These are phyloP conservation scores for Fusarium humuli DNA, from an alignment of 2,329 filamentous ascomycete species.

Conservation along the genomic window DNA sequence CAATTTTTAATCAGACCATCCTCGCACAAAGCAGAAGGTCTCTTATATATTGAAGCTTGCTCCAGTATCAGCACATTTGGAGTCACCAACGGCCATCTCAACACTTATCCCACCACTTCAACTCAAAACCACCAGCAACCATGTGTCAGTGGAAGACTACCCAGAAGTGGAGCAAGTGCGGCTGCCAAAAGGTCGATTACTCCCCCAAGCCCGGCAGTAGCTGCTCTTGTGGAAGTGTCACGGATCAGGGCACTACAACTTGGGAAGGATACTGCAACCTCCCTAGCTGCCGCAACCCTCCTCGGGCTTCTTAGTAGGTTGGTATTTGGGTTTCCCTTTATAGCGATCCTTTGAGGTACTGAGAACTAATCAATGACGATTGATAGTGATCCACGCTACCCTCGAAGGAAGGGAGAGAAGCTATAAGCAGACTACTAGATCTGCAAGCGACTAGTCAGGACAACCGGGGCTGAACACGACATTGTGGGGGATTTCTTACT, in stretches of 20 bases:
- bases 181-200: constrained; percentile 45
- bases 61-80: constrained; percentile 1
- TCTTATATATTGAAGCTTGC: constrained; percentile 31
- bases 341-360: neutral
- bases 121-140: constrained; percentile 21
- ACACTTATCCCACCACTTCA: neutral
- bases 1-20: constrained; percentile 18
- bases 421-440: constrained; percentile 34
- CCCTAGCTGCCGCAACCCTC: constrained; percentile 49
- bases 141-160: constrained; percentile 53
- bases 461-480: neutral
- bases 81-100: neutral
- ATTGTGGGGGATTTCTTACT: constrained; percentile 13
- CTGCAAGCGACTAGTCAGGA: neutral
- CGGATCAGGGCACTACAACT: constrained; percentile 45
- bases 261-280: constrained; percentile 52
- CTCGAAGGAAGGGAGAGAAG: constrained; percentile 40
- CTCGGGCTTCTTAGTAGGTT: constrained; percentile 42
- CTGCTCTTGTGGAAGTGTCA: constrained; percentile 45
- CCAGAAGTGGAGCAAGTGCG: constrained; percentile 50
- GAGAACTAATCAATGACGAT: constrained; percentile 22
- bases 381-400: constrained; percentile 37
- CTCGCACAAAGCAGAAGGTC: constrained; percentile 22
- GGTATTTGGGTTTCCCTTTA: constrained; percentile 32
- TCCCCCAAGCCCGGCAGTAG: constrained; percentile 47